A percentile compares a stretch with the other conserved stretches of the same genome.
Evolutionary conservation across 2,329 filamentous ascomycete genomes (phyloP).

Genomic region (Aspergillus thermomutatus): DNA sequence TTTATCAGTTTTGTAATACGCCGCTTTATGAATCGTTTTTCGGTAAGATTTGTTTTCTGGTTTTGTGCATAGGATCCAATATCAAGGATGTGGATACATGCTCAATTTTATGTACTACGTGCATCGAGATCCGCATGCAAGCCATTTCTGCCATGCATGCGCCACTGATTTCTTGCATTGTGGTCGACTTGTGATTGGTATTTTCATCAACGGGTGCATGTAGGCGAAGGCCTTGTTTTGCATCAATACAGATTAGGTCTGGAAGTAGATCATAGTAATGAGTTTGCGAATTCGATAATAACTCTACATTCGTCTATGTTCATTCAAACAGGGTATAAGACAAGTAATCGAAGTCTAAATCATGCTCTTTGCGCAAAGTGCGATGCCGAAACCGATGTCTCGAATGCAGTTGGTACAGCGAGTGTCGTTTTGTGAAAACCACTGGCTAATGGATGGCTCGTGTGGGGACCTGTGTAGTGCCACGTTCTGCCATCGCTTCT

Average conservation of each 20-base stretch:
- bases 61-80: background rate
- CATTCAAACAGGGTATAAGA: background rate
- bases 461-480: background rate
- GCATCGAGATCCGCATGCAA: background rate
- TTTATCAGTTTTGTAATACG: background rate
- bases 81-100: too few relatives aligned
- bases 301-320: background rate
- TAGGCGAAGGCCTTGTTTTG: background rate
- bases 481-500: background rate
- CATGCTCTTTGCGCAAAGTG: background rate
- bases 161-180: conserved; percentile 1
- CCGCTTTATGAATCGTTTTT: background rate
- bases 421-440: background rate
- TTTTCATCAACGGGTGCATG: background rate
- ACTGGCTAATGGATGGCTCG: background rate
- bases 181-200: background rate
- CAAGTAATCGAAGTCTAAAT: background rate
- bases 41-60: background rate
- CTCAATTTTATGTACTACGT: background rate
- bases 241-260: background rate
- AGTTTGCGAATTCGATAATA: background rate
- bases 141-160: background rate
- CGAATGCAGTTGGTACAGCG: background rate
- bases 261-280: background rate
- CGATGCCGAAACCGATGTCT: background rate